These are phyloP conservation scores for Stylonectria norvegica DNA, from an alignment of 2,329 filamentous ascomycete genomes.

Conservation along the genomic window DNA sequence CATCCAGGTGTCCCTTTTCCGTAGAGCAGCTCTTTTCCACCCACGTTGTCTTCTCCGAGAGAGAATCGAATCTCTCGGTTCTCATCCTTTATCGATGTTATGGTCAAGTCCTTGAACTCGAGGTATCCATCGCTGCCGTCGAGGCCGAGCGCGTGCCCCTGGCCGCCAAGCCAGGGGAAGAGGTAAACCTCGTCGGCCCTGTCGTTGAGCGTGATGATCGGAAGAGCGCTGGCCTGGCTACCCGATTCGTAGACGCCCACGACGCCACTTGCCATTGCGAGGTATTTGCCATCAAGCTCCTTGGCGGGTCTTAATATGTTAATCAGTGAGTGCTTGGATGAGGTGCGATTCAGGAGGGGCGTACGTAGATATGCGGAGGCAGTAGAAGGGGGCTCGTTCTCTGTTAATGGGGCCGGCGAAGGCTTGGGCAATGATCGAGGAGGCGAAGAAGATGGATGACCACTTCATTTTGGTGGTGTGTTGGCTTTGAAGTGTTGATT, in stretches of 20 bases:
- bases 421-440: constrained; percentile 2
- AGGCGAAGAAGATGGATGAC: constrained; percentile 4
- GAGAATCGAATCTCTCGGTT: not conserved
- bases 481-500: not conserved
- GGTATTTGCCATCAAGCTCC: constrained; percentile 6
- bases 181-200: constrained; percentile 4
- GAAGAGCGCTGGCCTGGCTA: not conserved
- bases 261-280: not conserved
- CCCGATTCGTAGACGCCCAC: constrained; percentile 7
- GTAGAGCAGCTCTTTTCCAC: constrained; percentile 6
- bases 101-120: constrained; percentile 3
- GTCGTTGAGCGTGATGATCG: not conserved
- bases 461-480: constrained; percentile 15
- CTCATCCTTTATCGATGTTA: constrained; percentile 1
- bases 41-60: constrained; percentile 5
- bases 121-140: constrained; percentile 9
- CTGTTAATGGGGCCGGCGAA: not conserved
- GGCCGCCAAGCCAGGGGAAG: constrained; percentile 3
- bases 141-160: constrained; percentile 11
- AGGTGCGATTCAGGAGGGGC: not conserved
- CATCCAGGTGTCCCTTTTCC: constrained; percentile 8
- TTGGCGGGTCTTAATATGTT: constrained; percentile 1
- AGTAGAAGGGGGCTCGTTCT: not conserved
- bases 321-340: not conserved
- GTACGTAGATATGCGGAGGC: constrained; percentile 10